A percentile compares a stretch with the other conserved stretches of the same genome.
Evolutionary conservation across 2,329 filamentous ascomycete species (phyloP).

Genomic region (Diaporthe citrichinensis): DNA sequence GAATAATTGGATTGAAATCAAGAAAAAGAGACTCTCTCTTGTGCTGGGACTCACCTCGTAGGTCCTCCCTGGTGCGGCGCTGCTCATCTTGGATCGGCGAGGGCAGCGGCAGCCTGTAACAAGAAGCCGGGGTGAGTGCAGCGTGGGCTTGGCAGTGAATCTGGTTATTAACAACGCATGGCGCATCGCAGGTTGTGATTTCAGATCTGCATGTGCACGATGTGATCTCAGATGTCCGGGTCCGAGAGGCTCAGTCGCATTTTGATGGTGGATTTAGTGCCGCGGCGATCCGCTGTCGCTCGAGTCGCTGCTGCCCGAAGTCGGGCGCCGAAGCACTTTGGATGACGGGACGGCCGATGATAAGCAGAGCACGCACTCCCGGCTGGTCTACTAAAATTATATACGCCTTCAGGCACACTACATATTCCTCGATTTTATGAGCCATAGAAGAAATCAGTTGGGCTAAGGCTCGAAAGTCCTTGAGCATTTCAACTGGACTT

Average conservation of each 20-base stretch:
- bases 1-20: not conserved
- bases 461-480: not conserved
- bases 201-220: not conserved
- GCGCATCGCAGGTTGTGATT: conserved; percentile 36
- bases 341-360: conserved; percentile 1
- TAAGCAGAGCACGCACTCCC: conserved; percentile 6
- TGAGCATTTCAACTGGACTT: too few relatives aligned
- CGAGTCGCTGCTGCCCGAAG: conserved; percentile 39
- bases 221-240: not conserved
- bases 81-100: conserved; percentile 37
- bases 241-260: conserved; percentile 3
- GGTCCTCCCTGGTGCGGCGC: conserved; percentile 24
- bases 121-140: not conserved
- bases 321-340: conserved; percentile 28
- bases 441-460: too few relatives aligned
- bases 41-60: conserved; percentile 36
- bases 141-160: not conserved
- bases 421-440: not conserved
- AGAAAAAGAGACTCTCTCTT: too few relatives aligned
- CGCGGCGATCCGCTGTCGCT: conserved; percentile 24
- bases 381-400: not conserved
- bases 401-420: not conserved
- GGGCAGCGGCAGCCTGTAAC: not conserved
- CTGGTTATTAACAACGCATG: conserved; percentile 31
- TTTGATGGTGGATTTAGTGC: conserved; percentile 11